Evolutionary conservation across 192 early-diverging fungal species (phyloP).

Genomic region (Mortierella alpina): DNA sequence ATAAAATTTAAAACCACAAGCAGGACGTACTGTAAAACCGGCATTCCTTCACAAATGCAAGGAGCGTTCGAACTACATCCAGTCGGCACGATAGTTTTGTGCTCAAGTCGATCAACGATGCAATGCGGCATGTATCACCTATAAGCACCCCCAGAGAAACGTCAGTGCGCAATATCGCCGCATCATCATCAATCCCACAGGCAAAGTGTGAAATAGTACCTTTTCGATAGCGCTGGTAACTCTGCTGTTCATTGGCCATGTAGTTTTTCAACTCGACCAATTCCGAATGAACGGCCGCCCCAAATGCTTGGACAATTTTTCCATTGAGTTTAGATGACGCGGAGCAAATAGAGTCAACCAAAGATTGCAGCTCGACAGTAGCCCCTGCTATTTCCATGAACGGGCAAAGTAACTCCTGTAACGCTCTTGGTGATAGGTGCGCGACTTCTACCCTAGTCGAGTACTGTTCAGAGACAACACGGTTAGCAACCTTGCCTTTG

Average conservation of each 20-base stretch:
- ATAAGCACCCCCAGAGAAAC: background rate
- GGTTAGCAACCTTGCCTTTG: background rate
- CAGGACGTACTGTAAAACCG: conserved; percentile 26
- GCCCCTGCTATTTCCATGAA: conserved; percentile 14
- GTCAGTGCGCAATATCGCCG: background rate
- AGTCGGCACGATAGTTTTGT: background rate
- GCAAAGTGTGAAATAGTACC: conserved; percentile 1
- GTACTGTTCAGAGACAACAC: background rate
- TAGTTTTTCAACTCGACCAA: conserved; percentile 5
- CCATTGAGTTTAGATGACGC: conserved; percentile 8
- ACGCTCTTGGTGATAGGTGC: conserved; percentile 24
- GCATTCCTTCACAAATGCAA: conserved; percentile 14
- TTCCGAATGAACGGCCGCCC: conserved; percentile 24
- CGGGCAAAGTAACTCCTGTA: conserved; percentile 17
- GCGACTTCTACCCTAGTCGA: conserved; percentile 10
- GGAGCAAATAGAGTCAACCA: conserved; percentile 32
- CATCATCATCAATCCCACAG: background rate
- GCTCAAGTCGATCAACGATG: conserved; percentile 31
- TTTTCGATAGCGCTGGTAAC: conserved; percentile 17
- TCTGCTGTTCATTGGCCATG: conserved; percentile 14
- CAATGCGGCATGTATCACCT: conserved; percentile 7
- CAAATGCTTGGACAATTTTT: conserved; percentile 37
- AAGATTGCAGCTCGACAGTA: conserved; percentile 2
- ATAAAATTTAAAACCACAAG: background rate
- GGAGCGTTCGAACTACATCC: background rate